A percentile compares a stretch with the other conserved stretches of the same genome.
Conservation (phyloP, 805 yeast genomes). For the Barnettozyma californica region DNA sequence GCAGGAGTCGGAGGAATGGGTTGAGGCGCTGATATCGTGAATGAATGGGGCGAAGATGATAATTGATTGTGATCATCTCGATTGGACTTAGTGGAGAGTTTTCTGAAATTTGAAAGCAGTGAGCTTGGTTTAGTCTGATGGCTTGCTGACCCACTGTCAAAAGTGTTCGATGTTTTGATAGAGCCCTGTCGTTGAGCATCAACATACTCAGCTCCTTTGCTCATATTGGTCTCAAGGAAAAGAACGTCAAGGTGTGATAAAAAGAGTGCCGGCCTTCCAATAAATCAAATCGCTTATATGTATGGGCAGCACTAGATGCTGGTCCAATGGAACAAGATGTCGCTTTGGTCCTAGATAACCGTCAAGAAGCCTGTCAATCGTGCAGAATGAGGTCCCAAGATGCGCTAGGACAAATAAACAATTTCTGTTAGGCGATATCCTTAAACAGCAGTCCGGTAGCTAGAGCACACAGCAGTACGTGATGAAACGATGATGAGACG, state of each 20-base stretch:
- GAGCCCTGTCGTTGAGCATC: not conserved
- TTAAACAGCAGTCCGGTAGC: not conserved
- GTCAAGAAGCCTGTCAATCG: not conserved
- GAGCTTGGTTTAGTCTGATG: slow-evolving; percentile 14
- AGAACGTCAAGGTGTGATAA: no score
- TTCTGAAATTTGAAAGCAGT: slow-evolving; percentile 24
- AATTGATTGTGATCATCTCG: slow-evolving; percentile 9
- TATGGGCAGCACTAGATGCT: not conserved
- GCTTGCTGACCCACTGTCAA: not conserved
- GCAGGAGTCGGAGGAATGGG: slow-evolving; percentile 7
- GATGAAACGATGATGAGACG: not conserved
- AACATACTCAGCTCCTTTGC: not conserved
- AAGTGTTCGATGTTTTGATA: not conserved
- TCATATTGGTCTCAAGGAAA: not conserved
- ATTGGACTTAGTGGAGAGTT: slow-evolving; percentile 18
- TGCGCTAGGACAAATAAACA: not conserved
- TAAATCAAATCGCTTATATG: no score
- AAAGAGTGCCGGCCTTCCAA: not conserved
- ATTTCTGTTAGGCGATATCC: not conserved
- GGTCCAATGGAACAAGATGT: not conserved
- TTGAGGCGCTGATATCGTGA: slow-evolving; percentile 19
- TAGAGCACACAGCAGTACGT: not conserved
- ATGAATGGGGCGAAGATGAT: not conserved
- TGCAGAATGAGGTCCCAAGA: not conserved
- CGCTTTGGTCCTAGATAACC: not conserved